phyloP scores from a whole-genome alignment of 1,284 basidiomycete species.

The Cerrena zonata region DNA sequence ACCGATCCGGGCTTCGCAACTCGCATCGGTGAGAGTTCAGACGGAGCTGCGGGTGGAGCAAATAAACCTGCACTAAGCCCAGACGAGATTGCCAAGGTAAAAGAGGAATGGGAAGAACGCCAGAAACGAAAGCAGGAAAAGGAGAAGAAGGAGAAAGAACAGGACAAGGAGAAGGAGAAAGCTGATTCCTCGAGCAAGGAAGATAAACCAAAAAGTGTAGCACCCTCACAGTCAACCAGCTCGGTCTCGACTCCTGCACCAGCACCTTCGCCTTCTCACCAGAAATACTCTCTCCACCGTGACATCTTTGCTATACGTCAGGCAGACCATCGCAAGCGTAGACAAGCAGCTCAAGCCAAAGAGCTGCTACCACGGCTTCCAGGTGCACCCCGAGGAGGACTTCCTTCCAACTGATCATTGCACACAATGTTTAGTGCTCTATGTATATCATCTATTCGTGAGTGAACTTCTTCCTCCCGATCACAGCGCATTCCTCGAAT shows the following conservation, averaged over 20 bases:
- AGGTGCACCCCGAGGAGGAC: conserved; percentile 24
- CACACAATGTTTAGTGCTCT: not conserved
- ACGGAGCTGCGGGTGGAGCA: conserved; percentile 28
- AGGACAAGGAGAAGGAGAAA: conserved; percentile 31
- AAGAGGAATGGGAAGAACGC: conserved; percentile 73
- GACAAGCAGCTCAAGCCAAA: conserved; percentile 32
- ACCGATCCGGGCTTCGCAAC: conserved; percentile 65
- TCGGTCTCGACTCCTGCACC: conserved; percentile 12
- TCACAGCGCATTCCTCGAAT: no score
- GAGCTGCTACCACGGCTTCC: conserved; percentile 36
- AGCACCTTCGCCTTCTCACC: conserved; percentile 26
- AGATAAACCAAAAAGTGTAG: conserved; percentile 10
- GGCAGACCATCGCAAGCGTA: conserved; percentile 34
- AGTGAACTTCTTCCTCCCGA: no score
- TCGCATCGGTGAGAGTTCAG: conserved; percentile 37
- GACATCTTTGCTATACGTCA: conserved; percentile 37
- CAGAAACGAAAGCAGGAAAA: conserved; percentile 48
- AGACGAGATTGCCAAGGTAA: conserved; percentile 70
- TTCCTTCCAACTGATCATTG: not conserved
- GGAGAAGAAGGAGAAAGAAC: conserved; percentile 43
- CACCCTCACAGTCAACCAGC: conserved; percentile 14
- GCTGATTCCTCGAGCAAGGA: conserved; percentile 22
- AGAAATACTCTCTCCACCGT: conserved; percentile 36
- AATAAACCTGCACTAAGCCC: conserved; percentile 43
- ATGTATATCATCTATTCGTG: no score